These are phyloP conservation scores for Colletotrichum chlorophyti DNA, from an alignment of 2,329 filamentous ascomycete species.

Conservation along the genomic window DNA sequence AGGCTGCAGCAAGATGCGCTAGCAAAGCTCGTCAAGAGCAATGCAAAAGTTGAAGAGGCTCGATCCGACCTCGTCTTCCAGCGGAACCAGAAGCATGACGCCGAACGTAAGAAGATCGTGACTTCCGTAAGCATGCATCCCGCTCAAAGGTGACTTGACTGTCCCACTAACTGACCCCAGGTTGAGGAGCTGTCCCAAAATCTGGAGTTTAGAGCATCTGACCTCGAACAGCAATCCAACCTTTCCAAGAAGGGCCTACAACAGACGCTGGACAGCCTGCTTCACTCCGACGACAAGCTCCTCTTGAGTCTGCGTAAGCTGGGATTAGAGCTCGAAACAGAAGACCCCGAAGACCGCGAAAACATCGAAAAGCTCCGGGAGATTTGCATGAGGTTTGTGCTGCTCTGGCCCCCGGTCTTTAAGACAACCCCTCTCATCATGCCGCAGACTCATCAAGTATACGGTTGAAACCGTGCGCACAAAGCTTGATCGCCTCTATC, in stretches of 20 bases:
- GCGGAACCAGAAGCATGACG: constrained; percentile 45
- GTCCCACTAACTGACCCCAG: constrained; percentile 36
- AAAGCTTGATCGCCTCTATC: constrained; percentile 61
- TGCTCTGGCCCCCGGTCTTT: background rate
- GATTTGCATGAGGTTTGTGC: constrained; percentile 56
- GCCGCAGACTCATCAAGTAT: constrained; percentile 59
- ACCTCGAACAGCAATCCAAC: constrained; percentile 59
- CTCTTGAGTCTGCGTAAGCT: constrained; percentile 71
- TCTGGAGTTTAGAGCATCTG: constrained; percentile 52
- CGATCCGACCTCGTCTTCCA: constrained; percentile 43
- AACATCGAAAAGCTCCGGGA: constrained; percentile 65
- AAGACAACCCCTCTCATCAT: background rate
- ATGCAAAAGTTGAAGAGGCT: constrained; percentile 41
- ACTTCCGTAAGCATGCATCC: constrained; percentile 43
- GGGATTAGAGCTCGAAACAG: constrained; percentile 63
- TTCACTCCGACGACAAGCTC: constrained; percentile 70
- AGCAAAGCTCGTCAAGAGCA: constrained; percentile 55
- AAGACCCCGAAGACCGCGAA: constrained; percentile 57
- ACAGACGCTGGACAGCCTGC: constrained; percentile 54
- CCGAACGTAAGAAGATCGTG: constrained; percentile 48
- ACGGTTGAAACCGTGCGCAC: constrained; percentile 62
- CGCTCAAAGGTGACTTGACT: too few species aligned
- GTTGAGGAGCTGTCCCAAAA: constrained; percentile 55
- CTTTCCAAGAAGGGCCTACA: constrained; percentile 52
- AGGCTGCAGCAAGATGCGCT: constrained; percentile 68